Evolutionary conservation across 768 basidiomycete genomes (phyloP).

Genomic region (Collybia sordida): DNA sequence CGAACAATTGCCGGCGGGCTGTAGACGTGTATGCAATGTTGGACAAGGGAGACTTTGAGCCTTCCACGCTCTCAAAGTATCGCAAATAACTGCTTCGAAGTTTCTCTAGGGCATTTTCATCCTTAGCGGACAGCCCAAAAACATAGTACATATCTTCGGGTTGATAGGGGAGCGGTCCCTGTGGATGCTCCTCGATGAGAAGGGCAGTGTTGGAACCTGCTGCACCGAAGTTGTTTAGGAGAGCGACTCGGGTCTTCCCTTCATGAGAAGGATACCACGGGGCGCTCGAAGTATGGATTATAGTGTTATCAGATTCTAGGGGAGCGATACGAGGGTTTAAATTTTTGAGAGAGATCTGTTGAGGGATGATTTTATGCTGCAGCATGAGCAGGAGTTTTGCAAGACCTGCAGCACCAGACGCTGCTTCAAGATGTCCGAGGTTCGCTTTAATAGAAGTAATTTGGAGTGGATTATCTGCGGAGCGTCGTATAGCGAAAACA

Average conservation of each 20-base stretch:
- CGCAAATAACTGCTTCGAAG: slow-evolving; percentile 47
- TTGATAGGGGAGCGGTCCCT: neutral
- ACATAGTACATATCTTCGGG: slow-evolving; percentile 29
- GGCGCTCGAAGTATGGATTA: slow-evolving; percentile 40
- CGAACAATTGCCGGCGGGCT: slow-evolving; percentile 58
- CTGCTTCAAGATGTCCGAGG: slow-evolving; percentile 74
- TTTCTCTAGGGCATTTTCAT: slow-evolving; percentile 40
- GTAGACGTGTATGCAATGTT: slow-evolving; percentile 70
- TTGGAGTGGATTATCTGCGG: slow-evolving; percentile 51
- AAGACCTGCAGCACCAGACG: slow-evolving; percentile 70
- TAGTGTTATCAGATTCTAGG: slow-evolving; percentile 43
- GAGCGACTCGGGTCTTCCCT: slow-evolving; percentile 44
- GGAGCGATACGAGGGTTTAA: slow-evolving; percentile 59
- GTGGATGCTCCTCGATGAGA: slow-evolving; percentile 53
- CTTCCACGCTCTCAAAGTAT: slow-evolving; percentile 40
- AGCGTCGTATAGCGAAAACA: slow-evolving; percentile 46
- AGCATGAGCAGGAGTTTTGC: slow-evolving; percentile 75
- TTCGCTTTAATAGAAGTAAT: slow-evolving; percentile 73
- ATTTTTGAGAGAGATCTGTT: slow-evolving; percentile 53
- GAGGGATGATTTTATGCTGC: slow-evolving; percentile 52
- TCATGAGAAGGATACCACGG: slow-evolving; percentile 41
- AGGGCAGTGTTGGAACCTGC: slow-evolving; percentile 69
- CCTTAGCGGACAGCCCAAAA: slow-evolving; percentile 66
- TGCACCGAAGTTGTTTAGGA: slow-evolving; percentile 78
- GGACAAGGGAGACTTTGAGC: slow-evolving; percentile 26